These are phyloP conservation scores for Condylostoma magnum DNA, from an alignment of 169 alveolate genomes.

Conservation along the genomic window DNA sequence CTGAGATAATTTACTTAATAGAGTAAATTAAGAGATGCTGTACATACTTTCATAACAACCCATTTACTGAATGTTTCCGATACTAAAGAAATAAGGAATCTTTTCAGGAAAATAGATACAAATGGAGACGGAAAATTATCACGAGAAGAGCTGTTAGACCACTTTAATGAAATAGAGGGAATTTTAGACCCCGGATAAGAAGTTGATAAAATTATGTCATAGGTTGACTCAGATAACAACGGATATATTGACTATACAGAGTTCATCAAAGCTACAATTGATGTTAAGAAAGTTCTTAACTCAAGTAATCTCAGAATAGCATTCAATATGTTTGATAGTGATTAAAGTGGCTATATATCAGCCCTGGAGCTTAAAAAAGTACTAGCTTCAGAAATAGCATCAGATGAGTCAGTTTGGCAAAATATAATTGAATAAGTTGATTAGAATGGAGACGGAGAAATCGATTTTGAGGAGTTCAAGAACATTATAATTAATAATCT, in stretches of 20 bases:
- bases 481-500: slow-evolving; percentile 58
- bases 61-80: slow-evolving; percentile 87
- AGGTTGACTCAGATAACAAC: slow-evolving; percentile 79
- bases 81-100: slow-evolving; percentile 79
- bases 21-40: slow-evolving; percentile 88
- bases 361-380: slow-evolving; percentile 47
- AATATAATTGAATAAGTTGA: slow-evolving; percentile 86
- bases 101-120: slow-evolving; percentile 86
- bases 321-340: slow-evolving; percentile 93
- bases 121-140: slow-evolving; percentile 82
- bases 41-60: slow-evolving; percentile 79
- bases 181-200: slow-evolving; percentile 62
- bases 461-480: slow-evolving; percentile 92
- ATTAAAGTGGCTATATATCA: slow-evolving; percentile 79
- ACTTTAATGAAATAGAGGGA: slow-evolving; percentile 36
- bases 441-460: slow-evolving; percentile 89
- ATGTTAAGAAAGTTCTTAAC: slow-evolving; percentile 80
- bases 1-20: slow-evolving; percentile 76
- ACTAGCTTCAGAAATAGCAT: slow-evolving; percentile 2
- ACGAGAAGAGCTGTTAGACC: neutral
- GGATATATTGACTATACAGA: slow-evolving; percentile 87
- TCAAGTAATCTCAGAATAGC: slow-evolving; percentile 92
- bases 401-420: slow-evolving; percentile 54
- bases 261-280: slow-evolving; percentile 93
- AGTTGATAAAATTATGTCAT: slow-evolving; percentile 64